phyloP scores from a whole-genome alignment of 305 asterid species.

The Plantago coronopus region DNA sequence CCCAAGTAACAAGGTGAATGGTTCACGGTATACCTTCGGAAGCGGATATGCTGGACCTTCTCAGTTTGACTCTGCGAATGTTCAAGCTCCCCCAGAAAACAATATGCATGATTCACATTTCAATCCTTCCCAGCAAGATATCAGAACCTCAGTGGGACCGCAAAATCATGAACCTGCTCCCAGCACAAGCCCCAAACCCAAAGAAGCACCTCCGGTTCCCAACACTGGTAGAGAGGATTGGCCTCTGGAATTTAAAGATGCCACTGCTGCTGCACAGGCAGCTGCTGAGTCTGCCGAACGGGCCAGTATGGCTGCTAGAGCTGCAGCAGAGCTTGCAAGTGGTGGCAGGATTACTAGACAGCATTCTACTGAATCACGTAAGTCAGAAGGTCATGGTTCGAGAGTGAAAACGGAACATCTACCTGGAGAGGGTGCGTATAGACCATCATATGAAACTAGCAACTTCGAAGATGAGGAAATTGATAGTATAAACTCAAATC shows the following conservation, averaged over 20 bases:
- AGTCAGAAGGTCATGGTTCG: constrained; percentile 28
- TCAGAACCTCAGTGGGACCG: constrained; percentile 32
- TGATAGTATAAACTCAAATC: constrained; percentile 26
- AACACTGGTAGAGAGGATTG: constrained; percentile 39
- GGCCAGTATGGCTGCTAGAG: constrained; percentile 82
- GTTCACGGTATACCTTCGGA: background rate
- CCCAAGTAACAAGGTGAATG: constrained; percentile 28
- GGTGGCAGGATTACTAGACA: constrained; percentile 37
- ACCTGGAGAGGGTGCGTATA: constrained; percentile 32
- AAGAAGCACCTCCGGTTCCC: constrained; percentile 52
- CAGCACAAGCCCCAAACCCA: constrained; percentile 30
- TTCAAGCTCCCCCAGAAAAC: constrained; percentile 32
- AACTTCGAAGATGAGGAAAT: constrained; percentile 29
- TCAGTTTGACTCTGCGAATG: constrained; percentile 33
- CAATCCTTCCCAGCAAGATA: constrained; percentile 37
- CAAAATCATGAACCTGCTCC: constrained; percentile 32
- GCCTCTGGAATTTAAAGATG: constrained; percentile 83
- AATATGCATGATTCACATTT: constrained; percentile 29
- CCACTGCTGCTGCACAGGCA: constrained; percentile 77
- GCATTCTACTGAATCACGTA: constrained; percentile 36
- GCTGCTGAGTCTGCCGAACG: constrained; percentile 88
- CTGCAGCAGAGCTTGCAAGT: constrained; percentile 73
- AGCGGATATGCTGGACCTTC: constrained; percentile 32
- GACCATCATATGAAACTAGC: constrained; percentile 27
- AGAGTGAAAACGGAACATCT: constrained; percentile 23